Evolutionary conservation across 306 rosid species (phyloP), one percentile per base, ranked within the genome.

Genomic region (Sesbania bispinosa): DNA sequence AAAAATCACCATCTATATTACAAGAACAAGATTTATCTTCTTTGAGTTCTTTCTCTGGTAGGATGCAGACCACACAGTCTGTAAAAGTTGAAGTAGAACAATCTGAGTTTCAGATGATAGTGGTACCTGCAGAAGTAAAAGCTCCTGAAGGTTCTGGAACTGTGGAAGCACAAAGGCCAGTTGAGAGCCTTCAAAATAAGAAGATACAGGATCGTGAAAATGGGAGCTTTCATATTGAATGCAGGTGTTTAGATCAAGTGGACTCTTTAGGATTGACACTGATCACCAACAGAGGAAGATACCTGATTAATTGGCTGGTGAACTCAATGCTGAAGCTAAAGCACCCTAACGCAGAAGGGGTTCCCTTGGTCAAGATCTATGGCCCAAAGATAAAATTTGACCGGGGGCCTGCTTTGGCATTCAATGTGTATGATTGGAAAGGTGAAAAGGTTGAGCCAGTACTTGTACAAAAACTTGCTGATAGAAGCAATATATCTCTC

Each of bases 371-470:
- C 36, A 87, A 72, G 83, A 91, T 94, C 10, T 89, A 91, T 33
- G 99, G 99, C 6, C 97, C 99, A 52, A 86, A 86, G 89, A 80
- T 91, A 75, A 89, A 77, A 73, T 94, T 90, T 65, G 96, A 91
- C 48, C 73, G 99, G 46, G 99, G 97, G 0, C 83, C 99, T 54
- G 97, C 99, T 19, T 51, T 91, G 79, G 95, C 97, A 23, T 94
- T 94, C 92, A 94, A 94, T 71, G 84, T 94, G 60, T 90, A 77
- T 71, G 99, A 91, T 74, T 94, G 97, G 99, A 94, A 89, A 81
- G 96, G 97, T 43, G 96, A 87, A 36, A 91, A 89, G 64, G 86
- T 90, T 27, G 99, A 94, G 75, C 99, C 99, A n/a, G 92, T 94
- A 60, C 87, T 94, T 58, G 92, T 94, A 19, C 99, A 94, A 69